Percentiles rank a stretch among this genome's conserved stretches.
phyloP scores from a whole-genome alignment of 2,329 filamentous ascomycete genomes.

The Colletotrichum eremochloae region DNA sequence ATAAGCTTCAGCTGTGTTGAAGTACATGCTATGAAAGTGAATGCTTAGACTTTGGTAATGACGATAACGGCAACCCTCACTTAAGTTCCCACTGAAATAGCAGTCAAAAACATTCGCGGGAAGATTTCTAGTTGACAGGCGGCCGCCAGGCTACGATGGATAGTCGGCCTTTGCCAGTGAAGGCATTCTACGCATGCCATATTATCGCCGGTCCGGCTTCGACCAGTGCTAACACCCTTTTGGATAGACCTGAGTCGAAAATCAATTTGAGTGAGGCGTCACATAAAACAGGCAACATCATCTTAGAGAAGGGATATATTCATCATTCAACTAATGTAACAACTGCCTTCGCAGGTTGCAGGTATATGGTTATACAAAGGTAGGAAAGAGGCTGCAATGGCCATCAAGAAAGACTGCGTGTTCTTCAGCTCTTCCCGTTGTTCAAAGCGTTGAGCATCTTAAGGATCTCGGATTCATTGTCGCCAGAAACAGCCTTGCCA shows the following conservation, averaged over 20 bases:
- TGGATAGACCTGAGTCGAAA: too few relatives aligned
- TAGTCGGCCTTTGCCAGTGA: not conserved
- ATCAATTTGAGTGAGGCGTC: too few relatives aligned
- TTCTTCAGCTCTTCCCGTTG: conserved; percentile 40
- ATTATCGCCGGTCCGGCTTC: not conserved
- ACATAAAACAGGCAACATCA: not conserved
- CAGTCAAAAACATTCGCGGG: not conserved
- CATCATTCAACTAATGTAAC: conserved; percentile 33
- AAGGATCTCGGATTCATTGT: conserved; percentile 89
- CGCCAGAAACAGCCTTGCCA: conserved; percentile 82
- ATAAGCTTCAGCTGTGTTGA: too few relatives aligned
- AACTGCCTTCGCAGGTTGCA: not conserved
- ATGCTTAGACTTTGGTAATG: not conserved
- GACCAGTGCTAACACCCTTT: not conserved
- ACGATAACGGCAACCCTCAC: not conserved
- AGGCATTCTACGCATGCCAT: not conserved
- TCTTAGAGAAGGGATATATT: conserved; percentile 20
- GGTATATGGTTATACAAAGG: conserved; percentile 32
- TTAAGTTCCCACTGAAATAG: too few relatives aligned
- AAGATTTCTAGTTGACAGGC: not conserved
- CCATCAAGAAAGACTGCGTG: not conserved
- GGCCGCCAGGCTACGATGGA: too few relatives aligned
- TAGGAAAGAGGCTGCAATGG: conserved; percentile 9
- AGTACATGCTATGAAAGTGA: not conserved
- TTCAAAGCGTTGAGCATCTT: conserved; percentile 77